Evolutionary conservation across 2,329 filamentous ascomycete genomes (phyloP).

Genomic region (Trematosphaeria pertusa): DNA sequence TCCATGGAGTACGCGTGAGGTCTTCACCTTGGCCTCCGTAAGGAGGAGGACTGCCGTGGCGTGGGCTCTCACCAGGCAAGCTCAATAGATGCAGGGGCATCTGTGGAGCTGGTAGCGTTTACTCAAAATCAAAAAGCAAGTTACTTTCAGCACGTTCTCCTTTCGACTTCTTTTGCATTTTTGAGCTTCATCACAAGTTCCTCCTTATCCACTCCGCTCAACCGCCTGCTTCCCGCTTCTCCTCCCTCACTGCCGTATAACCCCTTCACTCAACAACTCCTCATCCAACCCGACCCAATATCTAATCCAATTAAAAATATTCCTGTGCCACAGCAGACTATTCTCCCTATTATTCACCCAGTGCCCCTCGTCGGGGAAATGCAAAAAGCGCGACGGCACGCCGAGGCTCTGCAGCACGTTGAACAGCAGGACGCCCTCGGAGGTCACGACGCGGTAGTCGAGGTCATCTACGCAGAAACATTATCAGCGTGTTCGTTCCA

Average conservation of each 20-base stretch:
- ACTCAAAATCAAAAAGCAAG: no score
- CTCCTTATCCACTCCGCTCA: background rate
- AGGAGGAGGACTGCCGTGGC: no score
- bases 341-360: conserved; percentile 93
- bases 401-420: conserved; percentile 81
- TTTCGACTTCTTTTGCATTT: background rate
- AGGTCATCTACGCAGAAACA: conserved; percentile 61
- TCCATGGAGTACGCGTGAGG: no score
- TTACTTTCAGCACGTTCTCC: background rate
- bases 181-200: background rate
- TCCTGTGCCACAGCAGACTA: conserved; percentile 81
- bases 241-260: conserved; percentile 39
- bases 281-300: conserved; percentile 41
- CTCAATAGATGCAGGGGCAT: no score
- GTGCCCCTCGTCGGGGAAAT: conserved; percentile 80
- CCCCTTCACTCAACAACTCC: conserved; percentile 37
- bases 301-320: conserved; percentile 47
- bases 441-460: conserved; percentile 87
- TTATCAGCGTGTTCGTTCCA: background rate
- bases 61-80: no score
- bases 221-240: no score
- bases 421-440: conserved; percentile 83
- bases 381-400: conserved; percentile 77
- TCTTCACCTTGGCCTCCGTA: no score
- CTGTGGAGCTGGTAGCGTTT: no score